These are phyloP conservation scores for Candida tallmaniae DNA, from an alignment of 805 yeast species.

Conservation along the genomic window DNA sequence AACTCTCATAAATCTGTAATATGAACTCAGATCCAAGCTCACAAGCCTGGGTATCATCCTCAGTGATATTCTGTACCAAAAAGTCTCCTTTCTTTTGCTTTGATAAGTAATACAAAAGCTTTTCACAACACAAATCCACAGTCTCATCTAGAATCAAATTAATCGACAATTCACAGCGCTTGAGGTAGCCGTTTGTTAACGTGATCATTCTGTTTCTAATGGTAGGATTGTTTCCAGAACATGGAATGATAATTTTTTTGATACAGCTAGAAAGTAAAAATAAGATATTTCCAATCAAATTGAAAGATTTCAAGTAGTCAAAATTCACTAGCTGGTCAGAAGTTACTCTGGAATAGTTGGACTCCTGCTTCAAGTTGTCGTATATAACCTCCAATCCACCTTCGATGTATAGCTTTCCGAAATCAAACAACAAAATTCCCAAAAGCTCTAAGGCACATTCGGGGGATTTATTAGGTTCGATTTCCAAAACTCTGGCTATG, in stretches of 20 bases:
- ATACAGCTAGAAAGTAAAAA: slow-evolving; percentile 67
- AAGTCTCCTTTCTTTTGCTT: slow-evolving; percentile 78
- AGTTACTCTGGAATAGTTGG: slow-evolving; percentile 16
- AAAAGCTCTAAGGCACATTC: slow-evolving; percentile 62
- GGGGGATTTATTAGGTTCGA: slow-evolving; percentile 58
- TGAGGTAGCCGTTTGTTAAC: slow-evolving; percentile 55
- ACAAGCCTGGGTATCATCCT: slow-evolving; percentile 67
- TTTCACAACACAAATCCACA: slow-evolving; percentile 46
- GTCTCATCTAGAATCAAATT: slow-evolving; percentile 61
- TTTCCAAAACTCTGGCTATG: slow-evolving; percentile 69
- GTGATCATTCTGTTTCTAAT: slow-evolving; percentile 56
- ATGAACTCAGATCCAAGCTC: slow-evolving; percentile 56
- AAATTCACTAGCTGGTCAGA: slow-evolving; percentile 35
- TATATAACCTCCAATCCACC: slow-evolving; percentile 70
- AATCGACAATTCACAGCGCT: slow-evolving; percentile 59
- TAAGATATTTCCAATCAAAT: slow-evolving; percentile 54
- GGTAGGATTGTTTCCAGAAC: slow-evolving; percentile 57
- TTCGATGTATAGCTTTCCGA: slow-evolving; percentile 72
- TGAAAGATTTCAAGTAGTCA: slow-evolving; percentile 45
- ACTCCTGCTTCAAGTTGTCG: slow-evolving; percentile 36
- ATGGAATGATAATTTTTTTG: slow-evolving; percentile 70
- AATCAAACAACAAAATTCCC: slow-evolving; percentile 60
- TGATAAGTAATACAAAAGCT: slow-evolving; percentile 44
- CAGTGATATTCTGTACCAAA: slow-evolving; percentile 31
- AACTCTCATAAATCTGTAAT: slow-evolving; percentile 34